Evolutionary conservation across 2,329 filamentous ascomycete species (phyloP), one percentile per base, ranked within the genome.

Genomic region (Leptodontidium sp.): DNA sequence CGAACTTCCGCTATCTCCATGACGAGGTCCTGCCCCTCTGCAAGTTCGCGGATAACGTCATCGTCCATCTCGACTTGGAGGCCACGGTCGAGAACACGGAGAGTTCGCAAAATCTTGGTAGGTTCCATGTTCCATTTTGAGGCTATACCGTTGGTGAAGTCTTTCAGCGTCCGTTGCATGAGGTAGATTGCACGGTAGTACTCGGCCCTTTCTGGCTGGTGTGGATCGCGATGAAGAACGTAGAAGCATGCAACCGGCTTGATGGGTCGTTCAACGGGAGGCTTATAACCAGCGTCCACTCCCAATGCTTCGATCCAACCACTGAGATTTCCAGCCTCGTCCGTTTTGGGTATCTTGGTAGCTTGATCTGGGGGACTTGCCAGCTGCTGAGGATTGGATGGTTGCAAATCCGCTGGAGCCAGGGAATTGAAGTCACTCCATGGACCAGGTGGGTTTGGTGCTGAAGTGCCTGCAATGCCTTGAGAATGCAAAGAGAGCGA

Each of bases 261-360:
- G 24, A 89, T 83, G 9, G 85, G 82, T 67, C 87, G 88, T 75
- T 97, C 93, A 0, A 86, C 82, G 0, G 94, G 94, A 55, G 96
- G 91, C 68, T 91, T 88, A 78, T 98, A 99, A 1, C 86, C 87
- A 17, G 90, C 84, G 78, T 98, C 96, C n/a, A 98, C 93, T 40
- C 93, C 96, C 8, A 97, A 82, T 0, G 94, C 93, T 78, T 98
- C 94, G 71, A 98, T 96, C 90, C 92, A 97, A 6, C 92, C 91
- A 69, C 88, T 91, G 35, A 94, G 82, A 29, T 86, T 88, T 11
- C 90, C 90, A 45, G 87, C 82, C 26, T 88, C 87, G 64, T 90
- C 88, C 1, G 82, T 86, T 73, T 84, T 84, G 55, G 82, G 80
- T n/a, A 88, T 78, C 72, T 85, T 92, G 78, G 79, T 89, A 77